A percentile compares a stretch with the other conserved stretches of the same genome.
phyloP scores from a whole-genome alignment of 495 filamentous ascomycete species.

The Beverwykella pulmonaria region DNA sequence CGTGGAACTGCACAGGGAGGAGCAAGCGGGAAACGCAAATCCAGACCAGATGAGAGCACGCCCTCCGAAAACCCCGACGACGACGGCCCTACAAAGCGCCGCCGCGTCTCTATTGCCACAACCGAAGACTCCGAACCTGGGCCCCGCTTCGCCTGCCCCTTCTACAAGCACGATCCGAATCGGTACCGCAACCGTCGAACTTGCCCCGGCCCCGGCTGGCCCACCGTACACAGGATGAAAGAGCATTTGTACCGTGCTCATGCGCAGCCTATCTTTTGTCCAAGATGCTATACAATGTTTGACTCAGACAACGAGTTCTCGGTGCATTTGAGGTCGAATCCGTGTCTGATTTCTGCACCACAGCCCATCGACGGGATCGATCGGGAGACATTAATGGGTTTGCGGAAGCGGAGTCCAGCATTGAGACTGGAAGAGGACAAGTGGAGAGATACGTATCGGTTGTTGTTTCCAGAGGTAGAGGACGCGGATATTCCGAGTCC shows the following conservation, averaged over 20 bases:
- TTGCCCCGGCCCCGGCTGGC: conserved; percentile 28
- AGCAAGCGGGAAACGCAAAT: conserved; percentile 20
- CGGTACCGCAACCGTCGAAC: conserved; percentile 25
- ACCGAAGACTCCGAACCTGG: conserved; percentile 30
- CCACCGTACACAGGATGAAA: conserved; percentile 31
- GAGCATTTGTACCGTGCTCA: conserved; percentile 31
- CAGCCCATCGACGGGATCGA: conserved; percentile 31
- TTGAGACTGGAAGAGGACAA: conserved; percentile 31
- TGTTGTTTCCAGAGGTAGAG: conserved; percentile 19
- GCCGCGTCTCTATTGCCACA: conserved; percentile 19
- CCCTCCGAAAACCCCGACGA: conserved; percentile 19
- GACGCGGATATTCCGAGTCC: conserved; percentile 22
- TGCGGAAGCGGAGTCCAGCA: conserved; percentile 16
- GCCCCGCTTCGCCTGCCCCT: conserved; percentile 27
- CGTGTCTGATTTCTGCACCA: conserved; percentile 12
- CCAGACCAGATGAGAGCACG: background rate
- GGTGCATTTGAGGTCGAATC: conserved; percentile 9
- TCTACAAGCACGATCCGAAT: conserved; percentile 32
- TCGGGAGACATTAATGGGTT: conserved; percentile 22
- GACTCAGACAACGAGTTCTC: conserved; percentile 23
- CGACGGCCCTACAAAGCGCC: conserved; percentile 20
- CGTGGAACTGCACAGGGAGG: conserved; percentile 16
- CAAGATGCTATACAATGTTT: conserved; percentile 25
- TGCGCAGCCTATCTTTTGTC: conserved; percentile 26
- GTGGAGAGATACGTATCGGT: conserved; percentile 26